Evolutionary conservation across 2,329 filamentous ascomycete species (phyloP).

Genomic region (Zasmidium angulare): DNA sequence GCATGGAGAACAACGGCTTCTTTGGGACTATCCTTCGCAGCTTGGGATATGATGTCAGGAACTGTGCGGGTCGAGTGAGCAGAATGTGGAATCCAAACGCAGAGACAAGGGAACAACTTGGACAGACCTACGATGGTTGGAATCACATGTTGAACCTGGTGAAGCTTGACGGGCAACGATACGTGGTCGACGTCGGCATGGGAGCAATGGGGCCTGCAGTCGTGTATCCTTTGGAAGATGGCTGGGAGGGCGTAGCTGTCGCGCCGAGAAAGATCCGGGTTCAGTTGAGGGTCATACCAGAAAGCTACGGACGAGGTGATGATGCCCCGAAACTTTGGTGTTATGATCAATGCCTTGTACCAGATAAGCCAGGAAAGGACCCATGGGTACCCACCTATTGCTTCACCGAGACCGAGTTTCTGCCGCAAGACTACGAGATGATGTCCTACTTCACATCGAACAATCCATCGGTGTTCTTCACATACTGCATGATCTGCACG

Average conservation of each 20-base stretch:
- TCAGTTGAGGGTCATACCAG: conserved; percentile 26
- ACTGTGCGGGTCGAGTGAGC: conserved; percentile 43
- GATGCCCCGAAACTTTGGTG: conserved; percentile 44
- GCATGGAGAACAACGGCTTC: conserved; percentile 60
- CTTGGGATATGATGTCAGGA: conserved; percentile 50
- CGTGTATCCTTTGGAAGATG: conserved; percentile 40
- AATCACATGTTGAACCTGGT: conserved; percentile 49
- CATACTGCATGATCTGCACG: conserved; percentile 52
- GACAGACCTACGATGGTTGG: conserved; percentile 33
- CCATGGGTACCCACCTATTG: conserved; percentile 64
- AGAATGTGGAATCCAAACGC: conserved; percentile 22
- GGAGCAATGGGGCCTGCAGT: conserved; percentile 35
- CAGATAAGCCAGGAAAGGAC: conserved; percentile 32
- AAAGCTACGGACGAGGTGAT: conserved; percentile 18
- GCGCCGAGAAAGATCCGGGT: conserved; percentile 25
- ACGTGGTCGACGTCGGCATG: conserved; percentile 46
- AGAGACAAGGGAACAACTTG: conserved; percentile 20
- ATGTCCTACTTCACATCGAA: conserved; percentile 60
- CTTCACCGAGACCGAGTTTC: conserved; percentile 66
- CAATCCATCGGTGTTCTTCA: conserved; percentile 54
- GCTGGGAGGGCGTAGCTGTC: conserved; percentile 17
- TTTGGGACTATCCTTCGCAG: conserved; percentile 53
- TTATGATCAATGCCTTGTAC: conserved; percentile 36
- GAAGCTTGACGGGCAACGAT: conserved; percentile 27
- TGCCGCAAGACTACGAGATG: conserved; percentile 60